phyloP scores from a whole-genome alignment of 495 filamentous ascomycete species.

The Aspergillus conjunctus region DNA sequence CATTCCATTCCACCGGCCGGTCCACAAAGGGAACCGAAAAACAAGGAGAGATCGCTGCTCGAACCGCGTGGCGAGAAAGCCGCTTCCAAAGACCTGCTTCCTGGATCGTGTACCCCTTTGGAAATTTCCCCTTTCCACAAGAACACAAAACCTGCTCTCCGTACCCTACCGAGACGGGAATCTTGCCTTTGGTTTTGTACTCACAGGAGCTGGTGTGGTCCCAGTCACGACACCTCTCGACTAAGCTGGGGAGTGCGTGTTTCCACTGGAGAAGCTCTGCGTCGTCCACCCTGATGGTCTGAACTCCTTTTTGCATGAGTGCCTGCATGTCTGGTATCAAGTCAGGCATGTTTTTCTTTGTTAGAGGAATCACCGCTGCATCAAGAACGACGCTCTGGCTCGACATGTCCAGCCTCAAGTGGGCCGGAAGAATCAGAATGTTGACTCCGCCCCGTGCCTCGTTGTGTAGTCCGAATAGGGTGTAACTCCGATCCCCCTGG shows the following conservation, averaged over 20 bases:
- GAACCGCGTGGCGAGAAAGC: slow-evolving; percentile 30
- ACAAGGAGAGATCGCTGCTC: slow-evolving; percentile 35
- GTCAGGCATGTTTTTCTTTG: slow-evolving; percentile 26
- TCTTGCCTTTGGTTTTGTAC: slow-evolving; percentile 38
- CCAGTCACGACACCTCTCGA: slow-evolving; percentile 59
- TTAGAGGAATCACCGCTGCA: slow-evolving; percentile 49
- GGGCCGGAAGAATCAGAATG: slow-evolving; percentile 22
- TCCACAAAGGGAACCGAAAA: slow-evolving; percentile 37
- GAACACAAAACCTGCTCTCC: slow-evolving; percentile 32
- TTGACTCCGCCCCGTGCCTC: slow-evolving; percentile 28
- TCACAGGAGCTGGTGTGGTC: slow-evolving; percentile 50
- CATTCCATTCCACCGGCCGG: neutral
- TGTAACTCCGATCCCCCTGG: slow-evolving; percentile 33
- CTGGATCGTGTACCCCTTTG: slow-evolving; percentile 28
- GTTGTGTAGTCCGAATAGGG: slow-evolving; percentile 40
- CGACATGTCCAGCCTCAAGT: slow-evolving; percentile 23
- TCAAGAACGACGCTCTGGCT: slow-evolving; percentile 47
- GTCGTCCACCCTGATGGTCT: slow-evolving; percentile 29
- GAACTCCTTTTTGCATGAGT: neutral
- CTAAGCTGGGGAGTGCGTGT: slow-evolving; percentile 45
- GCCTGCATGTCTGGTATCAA: slow-evolving; percentile 32
- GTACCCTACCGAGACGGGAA: slow-evolving; percentile 33
- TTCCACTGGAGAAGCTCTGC: slow-evolving; percentile 56
- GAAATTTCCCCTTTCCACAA: slow-evolving; percentile 38
- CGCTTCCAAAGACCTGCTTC: slow-evolving; percentile 27